Base-by-base conservation (phyloP, 202 grass and related monocot species). In the Schoenoplectus triqueter region DNA sequence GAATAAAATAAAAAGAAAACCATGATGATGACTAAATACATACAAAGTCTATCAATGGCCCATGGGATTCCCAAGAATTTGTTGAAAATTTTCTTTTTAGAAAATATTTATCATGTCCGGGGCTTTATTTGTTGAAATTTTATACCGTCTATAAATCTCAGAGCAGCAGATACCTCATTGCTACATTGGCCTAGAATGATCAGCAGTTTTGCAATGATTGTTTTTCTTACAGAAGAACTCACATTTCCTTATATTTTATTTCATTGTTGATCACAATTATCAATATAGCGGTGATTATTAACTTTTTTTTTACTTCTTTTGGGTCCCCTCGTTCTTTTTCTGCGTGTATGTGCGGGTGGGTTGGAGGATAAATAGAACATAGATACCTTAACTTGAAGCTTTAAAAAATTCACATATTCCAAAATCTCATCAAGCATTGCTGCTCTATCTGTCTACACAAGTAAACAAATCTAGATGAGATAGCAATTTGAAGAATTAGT, bases 361-460 rank as follows among this genome's bases (percentile, higher is more conserved):
- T 70, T 13, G 70, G 47, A 31, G 17, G 21, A 13, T 72, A 7
- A 55, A 73, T 52, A 14, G 2, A 17, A 54, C 10, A 73, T 59
- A 82, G 64, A 69, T 87, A 97, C 94, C 94, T 94, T 94, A 68
- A 97, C 94, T 94, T 97, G 94, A 88, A 94, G 90, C 86, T 91
- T 92, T 75, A 97, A 90, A 88, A 97, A 97, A 78, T 94, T 94
- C 81, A 97, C 94, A 86, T 97, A 97, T 78, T 92, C 90, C 76
- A 97, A 90, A 74, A 97, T 94, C 87, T 99, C 97, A 89, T 99
- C 97, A 89, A 99, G 90, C 96, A 99, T 96, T 76, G 84, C 96
- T 91, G 96, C 96, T 88, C 93, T 96, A 88, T 99, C 96, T 87
- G 93, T 96, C 97, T 99, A 87, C 80, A 87, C 22, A 87, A 52